Conservation (phyloP, 2,329 filamentous ascomycete genomes). For the Alternaria panax region DNA sequence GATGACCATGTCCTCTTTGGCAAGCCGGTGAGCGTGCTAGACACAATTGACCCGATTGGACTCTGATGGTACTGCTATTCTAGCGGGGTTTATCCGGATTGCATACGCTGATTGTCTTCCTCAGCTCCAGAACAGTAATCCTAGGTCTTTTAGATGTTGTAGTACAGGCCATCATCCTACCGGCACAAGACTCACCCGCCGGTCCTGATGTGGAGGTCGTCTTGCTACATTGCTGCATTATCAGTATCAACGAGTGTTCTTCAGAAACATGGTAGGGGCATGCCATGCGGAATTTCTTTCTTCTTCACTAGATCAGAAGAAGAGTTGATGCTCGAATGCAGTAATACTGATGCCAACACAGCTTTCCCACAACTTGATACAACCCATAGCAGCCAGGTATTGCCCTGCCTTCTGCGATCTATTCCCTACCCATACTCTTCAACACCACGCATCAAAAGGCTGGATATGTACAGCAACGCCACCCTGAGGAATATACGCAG, state of each 20-base stretch:
- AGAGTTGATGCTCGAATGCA: not conserved
- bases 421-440: no score
- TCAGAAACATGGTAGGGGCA: not conserved
- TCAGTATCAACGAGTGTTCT: not conserved
- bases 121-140: no score
- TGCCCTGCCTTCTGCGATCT: not conserved
- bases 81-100: not conserved
- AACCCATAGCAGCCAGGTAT: not conserved
- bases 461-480: conserved; percentile 8
- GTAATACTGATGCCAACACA: not conserved
- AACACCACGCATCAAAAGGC: not conserved
- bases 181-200: not conserved
- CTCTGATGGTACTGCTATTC: not conserved
- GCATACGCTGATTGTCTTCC: not conserved
- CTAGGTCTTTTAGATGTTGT: not conserved
- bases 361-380: not conserved
- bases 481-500: conserved; percentile 6
- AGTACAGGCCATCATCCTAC: not conserved
- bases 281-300: not conserved
- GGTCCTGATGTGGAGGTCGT: not conserved
- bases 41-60: not conserved
- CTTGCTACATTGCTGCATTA: not conserved
- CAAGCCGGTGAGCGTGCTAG: not conserved
- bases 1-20: not conserved
- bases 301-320: not conserved